Conservation (phyloP, 768 basidiomycete species). For the Tulasnella sp. region DNA sequence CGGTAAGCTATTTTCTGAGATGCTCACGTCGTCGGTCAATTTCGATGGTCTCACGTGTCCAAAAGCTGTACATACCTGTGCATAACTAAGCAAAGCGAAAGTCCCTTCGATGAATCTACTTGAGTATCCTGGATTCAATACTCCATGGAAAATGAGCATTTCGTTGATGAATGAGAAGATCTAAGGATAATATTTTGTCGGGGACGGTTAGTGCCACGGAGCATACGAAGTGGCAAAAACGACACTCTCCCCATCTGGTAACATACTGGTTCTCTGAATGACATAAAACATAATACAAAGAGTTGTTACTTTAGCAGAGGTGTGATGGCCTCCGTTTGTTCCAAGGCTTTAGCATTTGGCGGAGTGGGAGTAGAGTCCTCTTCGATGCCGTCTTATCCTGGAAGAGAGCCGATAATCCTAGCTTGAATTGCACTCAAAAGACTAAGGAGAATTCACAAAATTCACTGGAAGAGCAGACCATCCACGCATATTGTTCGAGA, state of each 20-base stretch:
- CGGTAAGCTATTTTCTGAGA: slow-evolving; percentile 16
- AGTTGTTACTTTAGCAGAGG: slow-evolving; percentile 19
- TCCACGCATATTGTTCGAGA: no score
- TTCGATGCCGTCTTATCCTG: no score
- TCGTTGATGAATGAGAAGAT: slow-evolving; percentile 33
- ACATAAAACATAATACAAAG: slow-evolving; percentile 17
- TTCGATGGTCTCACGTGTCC: neutral
- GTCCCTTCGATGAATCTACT: slow-evolving; percentile 28
- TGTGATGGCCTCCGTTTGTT: neutral
- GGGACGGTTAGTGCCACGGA: neutral
- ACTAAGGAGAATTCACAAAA: no score
- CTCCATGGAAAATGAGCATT: slow-evolving; percentile 23
- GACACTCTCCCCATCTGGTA: slow-evolving; percentile 10
- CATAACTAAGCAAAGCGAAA: slow-evolving; percentile 28
- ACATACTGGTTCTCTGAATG: slow-evolving; percentile 17
- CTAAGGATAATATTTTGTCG: neutral
- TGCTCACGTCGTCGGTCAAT: neutral
- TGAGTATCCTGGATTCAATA: slow-evolving; percentile 25
- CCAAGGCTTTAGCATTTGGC: no score
- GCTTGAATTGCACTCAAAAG: no score
- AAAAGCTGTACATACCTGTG: slow-evolving; percentile 11
- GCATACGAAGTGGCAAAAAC: neutral
- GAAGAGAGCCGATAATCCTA: no score
- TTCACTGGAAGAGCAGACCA: no score
- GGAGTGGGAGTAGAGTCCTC: no score